A percentile compares a stretch with the other conserved stretches of the same genome.
Conservation (phyloP, 352 stramenopile species). For the Blastocystis hominis region DNA sequence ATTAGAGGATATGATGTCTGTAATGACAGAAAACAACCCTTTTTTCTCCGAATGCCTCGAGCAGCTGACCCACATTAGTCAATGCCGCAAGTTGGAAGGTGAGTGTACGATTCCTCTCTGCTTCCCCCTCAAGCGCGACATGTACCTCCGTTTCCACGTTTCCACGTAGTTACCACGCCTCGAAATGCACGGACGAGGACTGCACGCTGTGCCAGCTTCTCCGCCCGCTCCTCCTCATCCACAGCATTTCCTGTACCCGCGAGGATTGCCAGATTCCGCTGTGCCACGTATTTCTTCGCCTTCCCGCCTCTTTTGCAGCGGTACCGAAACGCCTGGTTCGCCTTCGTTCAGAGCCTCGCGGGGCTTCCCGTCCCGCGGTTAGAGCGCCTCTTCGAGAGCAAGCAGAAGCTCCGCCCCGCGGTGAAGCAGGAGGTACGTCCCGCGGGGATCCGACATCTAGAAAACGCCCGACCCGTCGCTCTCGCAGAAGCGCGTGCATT, state of each 20-base stretch:
- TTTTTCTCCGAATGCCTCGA: slow-evolving; percentile 18
- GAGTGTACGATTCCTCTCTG: slow-evolving; percentile 29
- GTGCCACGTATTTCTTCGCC: background rate
- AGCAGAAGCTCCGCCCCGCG: background rate
- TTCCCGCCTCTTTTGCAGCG: background rate
- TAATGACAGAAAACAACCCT: background rate
- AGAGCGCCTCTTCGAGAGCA: slow-evolving; percentile 8
- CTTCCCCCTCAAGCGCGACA: slow-evolving; percentile 18
- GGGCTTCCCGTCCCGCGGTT: background rate
- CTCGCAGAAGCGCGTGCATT: background rate
- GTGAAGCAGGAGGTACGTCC: background rate
- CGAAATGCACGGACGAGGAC: slow-evolving; percentile 12
- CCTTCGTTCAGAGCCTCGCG: slow-evolving; percentile 13
- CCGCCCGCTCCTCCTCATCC: slow-evolving; percentile 36
- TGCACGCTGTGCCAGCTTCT: background rate
- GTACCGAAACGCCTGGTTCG: background rate
- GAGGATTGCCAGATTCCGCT: slow-evolving; percentile 25
- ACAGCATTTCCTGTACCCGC: slow-evolving; percentile 14
- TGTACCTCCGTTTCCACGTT: background rate
- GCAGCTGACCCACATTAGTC: slow-evolving; percentile 27
- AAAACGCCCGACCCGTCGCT: background rate
- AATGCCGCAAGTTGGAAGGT: slow-evolving; percentile 19
- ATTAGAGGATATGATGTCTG: background rate
- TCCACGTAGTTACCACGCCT: slow-evolving; percentile 15
- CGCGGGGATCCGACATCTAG: background rate